Base-by-base conservation (phyloP, 306 rosid genomes). In the Abrus precatorius region DNA sequence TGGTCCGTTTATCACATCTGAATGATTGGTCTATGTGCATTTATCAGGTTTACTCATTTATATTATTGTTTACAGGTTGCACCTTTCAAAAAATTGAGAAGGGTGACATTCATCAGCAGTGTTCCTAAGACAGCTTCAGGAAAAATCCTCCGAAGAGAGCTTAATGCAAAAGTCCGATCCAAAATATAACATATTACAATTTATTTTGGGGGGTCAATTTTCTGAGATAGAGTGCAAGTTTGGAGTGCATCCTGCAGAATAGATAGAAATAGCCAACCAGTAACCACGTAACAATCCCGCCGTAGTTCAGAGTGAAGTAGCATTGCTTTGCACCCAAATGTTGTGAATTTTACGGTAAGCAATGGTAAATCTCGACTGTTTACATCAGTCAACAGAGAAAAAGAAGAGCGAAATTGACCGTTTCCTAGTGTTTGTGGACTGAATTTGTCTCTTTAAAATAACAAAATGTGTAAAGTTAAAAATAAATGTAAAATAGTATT, bases 41-140 rank as follows among this genome's bases (percentile, higher is more conserved):
- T 30, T 30, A 9, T 56, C 10, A 66, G 32, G 14, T 29, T 53
- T 20, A 38, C 57, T 73, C 20, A 29, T 44, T 59, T 61, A 54
- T 48, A 8, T 30, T 33, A 74, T 49, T 71, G 44, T 60, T 50
- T 52, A 47, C 80, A 92, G 97, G 97, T 94, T 80, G 90, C 98
- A 27, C 89, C 98, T 5, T 94, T 75, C 89, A 94, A 94, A 86
- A 86, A 90, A 88, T 65, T 90, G 85, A 77, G 91, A 72, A 86
- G 81, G 66, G 92, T 92, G 79, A 86, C 92, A 27, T 94, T 94
- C 89, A 84, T 89, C 74, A 84, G 69, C 69, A 83, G 62, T 43
- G 90, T 90, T 67, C 95, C 97, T 13, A 94, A 89, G 79, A 85
- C 95, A 28, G 86, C 87, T 79, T 84, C 97, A 1, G 98, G 97